phyloP scores from a whole-genome alignment of 169 alveolate genomes.

The Condylostoma magnum region DNA sequence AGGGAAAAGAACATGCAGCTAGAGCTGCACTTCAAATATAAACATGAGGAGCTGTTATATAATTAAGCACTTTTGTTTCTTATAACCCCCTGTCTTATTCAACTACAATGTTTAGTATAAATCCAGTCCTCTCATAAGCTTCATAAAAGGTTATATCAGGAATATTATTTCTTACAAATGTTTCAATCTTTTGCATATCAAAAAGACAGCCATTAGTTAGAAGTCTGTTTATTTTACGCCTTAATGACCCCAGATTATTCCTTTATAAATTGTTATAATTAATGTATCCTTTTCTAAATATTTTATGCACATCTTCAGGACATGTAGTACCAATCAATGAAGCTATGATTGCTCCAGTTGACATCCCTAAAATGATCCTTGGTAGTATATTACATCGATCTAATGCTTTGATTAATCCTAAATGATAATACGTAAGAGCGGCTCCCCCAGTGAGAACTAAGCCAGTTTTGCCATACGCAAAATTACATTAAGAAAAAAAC shows the following conservation, averaged over 20 bases:
- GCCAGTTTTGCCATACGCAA: conserved; percentile 67
- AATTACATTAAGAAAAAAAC: conserved; percentile 60
- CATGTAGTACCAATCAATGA: conserved; percentile 39
- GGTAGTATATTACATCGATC: conserved; percentile 58
- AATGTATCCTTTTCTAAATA: conserved; percentile 23
- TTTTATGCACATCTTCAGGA: conserved; percentile 46
- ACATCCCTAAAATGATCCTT: conserved; percentile 60
- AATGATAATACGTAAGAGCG: conserved; percentile 59
- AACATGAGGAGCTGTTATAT: conserved; percentile 69
- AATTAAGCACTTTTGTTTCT: conserved; percentile 53
- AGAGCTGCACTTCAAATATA: conserved; percentile 59
- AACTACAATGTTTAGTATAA: conserved; percentile 63
- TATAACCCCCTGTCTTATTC: conserved; percentile 32
- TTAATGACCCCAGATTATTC: conserved; percentile 8
- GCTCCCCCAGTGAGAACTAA: conserved; percentile 69
- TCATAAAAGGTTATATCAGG: conserved; percentile 71
- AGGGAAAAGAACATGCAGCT: conserved; percentile 64
- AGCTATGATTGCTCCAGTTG: conserved; percentile 68
- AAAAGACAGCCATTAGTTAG: conserved; percentile 8
- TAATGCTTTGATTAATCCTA: conserved; percentile 60
- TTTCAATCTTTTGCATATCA: background rate
- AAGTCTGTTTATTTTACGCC: conserved; percentile 27
- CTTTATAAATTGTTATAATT: conserved; percentile 19
- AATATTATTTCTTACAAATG: conserved; percentile 29
- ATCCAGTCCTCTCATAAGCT: conserved; percentile 53